Evolutionary conservation across 176 grass and related monocot species (phyloP), one percentile per base, ranked within the genome.

Genomic region (Oryza nivara): DNA sequence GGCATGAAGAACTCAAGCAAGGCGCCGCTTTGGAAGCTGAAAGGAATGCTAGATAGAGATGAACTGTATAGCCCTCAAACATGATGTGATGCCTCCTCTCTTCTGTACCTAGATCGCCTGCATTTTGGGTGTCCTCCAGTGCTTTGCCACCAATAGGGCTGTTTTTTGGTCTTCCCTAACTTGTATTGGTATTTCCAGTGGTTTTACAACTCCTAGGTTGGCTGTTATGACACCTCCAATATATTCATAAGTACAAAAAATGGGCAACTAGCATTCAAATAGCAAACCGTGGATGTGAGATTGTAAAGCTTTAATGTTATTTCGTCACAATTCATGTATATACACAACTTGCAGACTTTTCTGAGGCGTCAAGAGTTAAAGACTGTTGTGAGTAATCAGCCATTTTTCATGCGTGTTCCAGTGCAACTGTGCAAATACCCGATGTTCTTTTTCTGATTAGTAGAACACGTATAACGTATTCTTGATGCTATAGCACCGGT

Each of bases 121-220:
- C 81, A 84, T 87, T 80, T 80, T 51, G 61, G 88, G 58, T 86
- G 43, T 74, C 77, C 77, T 81, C 78, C 72, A 70, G 74, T 79
- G 76, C 85, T 88, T 84, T 83, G 70, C 81, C 86, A 91, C 81
- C 85, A 71, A 72, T 88, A 91, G 89, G 81, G 89, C 56, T 88
- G 65, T 84, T 91, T 87, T 85, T 88, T 90, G 75, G 69, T 76
- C 73, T 72, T 66, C 76, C 85, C 85, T 84, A 88, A 90, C 85
- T 70, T 87, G 66, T 88, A 80, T 72, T 61, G 85, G 52, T 84
- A 63, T 81, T 80, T 80, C 32, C 43, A 80, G 85, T 75, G 81
- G 81, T 84, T 91, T 84, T 76, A 80, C 85, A 47, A 44, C 76
- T 87, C 75, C 76, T 88, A 87, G 85, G 76, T 74, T 76, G 76